Evolutionary conservation across 192 early-diverging fungal genomes (phyloP).

Genomic region (Martensiomyces pterosporus): DNA sequence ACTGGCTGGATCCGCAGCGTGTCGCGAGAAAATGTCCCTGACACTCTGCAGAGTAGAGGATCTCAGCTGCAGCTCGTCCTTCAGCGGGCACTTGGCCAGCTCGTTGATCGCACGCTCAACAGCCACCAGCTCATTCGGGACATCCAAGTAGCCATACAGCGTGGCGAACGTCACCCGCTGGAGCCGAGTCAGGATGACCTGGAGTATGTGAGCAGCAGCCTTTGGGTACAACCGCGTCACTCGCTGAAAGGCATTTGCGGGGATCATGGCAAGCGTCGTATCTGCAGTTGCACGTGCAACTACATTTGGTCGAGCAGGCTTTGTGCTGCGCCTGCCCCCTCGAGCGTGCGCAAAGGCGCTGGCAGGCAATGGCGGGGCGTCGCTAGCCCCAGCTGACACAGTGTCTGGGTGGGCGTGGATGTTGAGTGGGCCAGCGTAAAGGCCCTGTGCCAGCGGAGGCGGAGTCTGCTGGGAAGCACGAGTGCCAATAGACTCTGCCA

Average conservation of each 20-base stretch:
- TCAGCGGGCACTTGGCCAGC: constrained; percentile 38
- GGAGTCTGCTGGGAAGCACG: constrained; percentile 5
- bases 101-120: constrained; percentile 83
- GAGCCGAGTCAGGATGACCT: constrained; percentile 92
- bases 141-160: constrained; percentile 80
- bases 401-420: no score
- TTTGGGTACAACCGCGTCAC: constrained; percentile 87
- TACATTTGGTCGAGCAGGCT: constrained; percentile 68
- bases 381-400: no score
- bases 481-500: not conserved
- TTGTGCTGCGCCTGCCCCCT: not conserved
- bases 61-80: constrained; percentile 14
- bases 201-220: constrained; percentile 90
- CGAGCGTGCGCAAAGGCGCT: no score
- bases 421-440: not conserved
- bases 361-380: no score
- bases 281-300: constrained; percentile 79
- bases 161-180: constrained; percentile 93
- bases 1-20: not conserved
- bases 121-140: constrained; percentile 80
- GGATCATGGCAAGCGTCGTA: constrained; percentile 91
- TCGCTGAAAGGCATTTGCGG: constrained; percentile 86
- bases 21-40: constrained; percentile 5
- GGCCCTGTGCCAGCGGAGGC: no score
- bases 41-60: constrained; percentile 14